Base-by-base conservation (phyloP, 257 asterid species). In the Hygrophila difformis region DNA sequence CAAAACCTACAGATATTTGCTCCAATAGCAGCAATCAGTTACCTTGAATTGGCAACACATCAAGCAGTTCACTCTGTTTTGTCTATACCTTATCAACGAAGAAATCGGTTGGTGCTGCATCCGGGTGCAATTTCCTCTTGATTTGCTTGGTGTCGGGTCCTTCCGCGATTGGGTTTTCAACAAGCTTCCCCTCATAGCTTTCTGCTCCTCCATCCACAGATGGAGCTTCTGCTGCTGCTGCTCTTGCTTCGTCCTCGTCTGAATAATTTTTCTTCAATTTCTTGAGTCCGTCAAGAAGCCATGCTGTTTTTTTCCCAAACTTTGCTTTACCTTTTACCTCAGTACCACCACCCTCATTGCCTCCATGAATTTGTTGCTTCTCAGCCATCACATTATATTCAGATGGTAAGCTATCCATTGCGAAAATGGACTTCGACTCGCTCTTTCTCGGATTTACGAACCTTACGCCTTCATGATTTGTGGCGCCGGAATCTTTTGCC, bases 281-380 rank as follows among this genome's bases (percentile, higher is more conserved):
- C 84, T 71, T 87, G 39, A 87, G 68, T 51, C 88, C 87, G 47
- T 82, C 94, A 63, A 79, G 68, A 0, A 76, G 71, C 94, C 77
- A 73, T 23, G 56, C n/a, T n/a, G n/a, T 71, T 52, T 70, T 82
- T 56, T 77, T 77, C 39, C 71, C 76, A 4, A 62, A 56, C 49
- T 50, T 76, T 0, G 29, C 74, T 49, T 67, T n/a, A n/a, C n/a
- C n/a, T n/a, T n/a, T n/a, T n/a, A n/a, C n/a, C n/a, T n/a, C 49
- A 42, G 34, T 56, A 38, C 44, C 8, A 26, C 39, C 34, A 16
- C 46, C 52, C 3, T 39, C 52, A 48, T 17, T 63, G 74, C 22
- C 45, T 63, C 51, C 63, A 68, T 51, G 69, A 74, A 23, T 68
- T 56, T 40, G 43, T 43, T 52, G 55, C 63, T 41, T 42, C 47